These are phyloP conservation scores for Iberis pinnata DNA, from an alignment of 345 rosid species.

Conservation along the genomic window DNA sequence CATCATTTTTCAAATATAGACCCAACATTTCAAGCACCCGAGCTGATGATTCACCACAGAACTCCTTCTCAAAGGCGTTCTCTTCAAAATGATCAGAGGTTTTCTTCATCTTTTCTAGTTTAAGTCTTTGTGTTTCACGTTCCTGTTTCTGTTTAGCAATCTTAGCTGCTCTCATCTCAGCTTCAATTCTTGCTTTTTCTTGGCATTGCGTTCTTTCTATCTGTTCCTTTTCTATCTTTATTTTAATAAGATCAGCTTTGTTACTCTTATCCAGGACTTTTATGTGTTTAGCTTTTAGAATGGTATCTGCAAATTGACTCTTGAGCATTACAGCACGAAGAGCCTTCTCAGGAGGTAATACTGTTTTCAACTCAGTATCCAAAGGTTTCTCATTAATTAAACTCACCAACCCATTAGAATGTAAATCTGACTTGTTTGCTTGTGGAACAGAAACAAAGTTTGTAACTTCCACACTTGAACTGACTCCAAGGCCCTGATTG, in stretches of 20 bases:
- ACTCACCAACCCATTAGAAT: conserved; percentile 63
- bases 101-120: conserved; percentile 32
- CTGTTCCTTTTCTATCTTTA: conserved; percentile 59
- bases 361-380: too few species aligned
- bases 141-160: conserved; percentile 50
- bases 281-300: conserved; percentile 62
- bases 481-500: conserved; percentile 24
- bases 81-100: not conserved
- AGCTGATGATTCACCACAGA: conserved; percentile 37
- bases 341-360: conserved; percentile 63
- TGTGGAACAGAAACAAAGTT: conserved; percentile 35
- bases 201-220: conserved; percentile 61
- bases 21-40: conserved; percentile 44
- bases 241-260: conserved; percentile 49
- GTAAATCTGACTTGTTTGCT: conserved; percentile 52
- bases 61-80: conserved; percentile 37
- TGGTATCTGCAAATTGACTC: conserved; percentile 67
- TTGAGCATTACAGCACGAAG: conserved; percentile 75
- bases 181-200: conserved; percentile 74
- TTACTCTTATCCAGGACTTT: conserved; percentile 58
- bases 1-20: conserved; percentile 47
- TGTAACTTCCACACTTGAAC: conserved; percentile 23
- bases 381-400: conserved; percentile 43
- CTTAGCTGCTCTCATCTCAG: conserved; percentile 60
- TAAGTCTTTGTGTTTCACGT: conserved; percentile 54